Evolutionary conservation across 768 basidiomycete species (phyloP).

Genomic region (Suillus cothurnatus): DNA sequence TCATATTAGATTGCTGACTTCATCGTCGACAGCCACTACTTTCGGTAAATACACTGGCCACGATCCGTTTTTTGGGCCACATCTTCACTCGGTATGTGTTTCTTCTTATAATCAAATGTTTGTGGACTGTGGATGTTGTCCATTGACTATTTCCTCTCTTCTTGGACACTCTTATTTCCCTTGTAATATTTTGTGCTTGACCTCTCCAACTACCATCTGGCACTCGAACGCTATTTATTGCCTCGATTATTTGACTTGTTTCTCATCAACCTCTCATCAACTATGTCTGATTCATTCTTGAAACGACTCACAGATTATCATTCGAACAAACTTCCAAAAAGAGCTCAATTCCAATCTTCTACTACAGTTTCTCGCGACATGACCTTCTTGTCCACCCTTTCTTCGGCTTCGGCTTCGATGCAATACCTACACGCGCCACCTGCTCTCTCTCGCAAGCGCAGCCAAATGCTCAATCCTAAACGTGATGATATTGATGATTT

Average conservation of each 20-base stretch:
- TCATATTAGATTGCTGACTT: slow-evolving; percentile 22
- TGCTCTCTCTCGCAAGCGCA: slow-evolving; percentile 51
- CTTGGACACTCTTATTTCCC: neutral
- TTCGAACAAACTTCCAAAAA: slow-evolving; percentile 50
- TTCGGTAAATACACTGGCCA: slow-evolving; percentile 21
- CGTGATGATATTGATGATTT: slow-evolving; percentile 65
- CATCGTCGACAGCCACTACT: slow-evolving; percentile 23
- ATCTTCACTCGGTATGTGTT: slow-evolving; percentile 33
- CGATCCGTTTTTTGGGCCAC: slow-evolving; percentile 25
- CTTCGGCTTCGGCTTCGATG: slow-evolving; percentile 43
- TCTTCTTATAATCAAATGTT: slow-evolving; percentile 19
- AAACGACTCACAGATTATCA: slow-evolving; percentile 42
- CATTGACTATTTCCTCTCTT: slow-evolving; percentile 18
- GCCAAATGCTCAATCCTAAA: slow-evolving; percentile 41
- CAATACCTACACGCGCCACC: slow-evolving; percentile 43
- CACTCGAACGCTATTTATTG: slow-evolving; percentile 20
- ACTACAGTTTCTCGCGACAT: slow-evolving; percentile 43
- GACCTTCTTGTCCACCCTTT: slow-evolving; percentile 51
- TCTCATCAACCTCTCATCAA: slow-evolving; percentile 19
- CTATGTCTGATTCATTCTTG: slow-evolving; percentile 38
- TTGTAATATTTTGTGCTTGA: neutral
- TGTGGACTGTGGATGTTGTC: slow-evolving; percentile 8
- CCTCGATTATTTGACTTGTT: slow-evolving; percentile 23
- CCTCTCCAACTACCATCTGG: slow-evolving; percentile 15
- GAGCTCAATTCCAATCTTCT: slow-evolving; percentile 32